These are phyloP conservation scores for Tephrocybe sp. DNA, from an alignment of 768 basidiomycete species.

Conservation along the genomic window DNA sequence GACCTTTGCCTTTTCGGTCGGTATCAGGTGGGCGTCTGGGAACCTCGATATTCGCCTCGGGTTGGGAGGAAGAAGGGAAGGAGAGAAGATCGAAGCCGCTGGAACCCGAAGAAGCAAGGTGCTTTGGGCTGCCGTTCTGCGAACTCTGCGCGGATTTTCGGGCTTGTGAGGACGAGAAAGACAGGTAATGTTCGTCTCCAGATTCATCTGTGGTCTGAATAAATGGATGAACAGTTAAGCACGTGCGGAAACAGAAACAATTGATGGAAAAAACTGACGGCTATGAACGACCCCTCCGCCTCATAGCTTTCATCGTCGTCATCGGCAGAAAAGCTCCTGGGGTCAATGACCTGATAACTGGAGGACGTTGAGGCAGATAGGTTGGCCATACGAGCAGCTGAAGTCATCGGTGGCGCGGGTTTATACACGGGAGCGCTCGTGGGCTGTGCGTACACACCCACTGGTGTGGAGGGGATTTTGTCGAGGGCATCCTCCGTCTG, in stretches of 20 bases:
- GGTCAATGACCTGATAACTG: slow-evolving; percentile 43
- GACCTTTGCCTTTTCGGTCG: slow-evolving; percentile 17
- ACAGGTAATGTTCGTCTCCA: slow-evolving; percentile 26
- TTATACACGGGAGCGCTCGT: slow-evolving; percentile 17
- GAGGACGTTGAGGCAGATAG: slow-evolving; percentile 34
- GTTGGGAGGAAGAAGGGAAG: slow-evolving; percentile 2
- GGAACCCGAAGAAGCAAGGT: slow-evolving; percentile 15
- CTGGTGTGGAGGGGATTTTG: slow-evolving; percentile 20
- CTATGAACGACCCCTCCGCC: slow-evolving; percentile 19
- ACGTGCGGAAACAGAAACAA: slow-evolving; percentile 11
- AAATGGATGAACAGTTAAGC: slow-evolving; percentile 10
- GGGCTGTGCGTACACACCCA: slow-evolving; percentile 14
- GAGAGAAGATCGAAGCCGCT: slow-evolving; percentile 22
- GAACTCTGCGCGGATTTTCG: slow-evolving; percentile 24
- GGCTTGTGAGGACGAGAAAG: slow-evolving; percentile 1
- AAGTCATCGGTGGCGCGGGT: slow-evolving; percentile 27
- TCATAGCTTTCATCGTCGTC: slow-evolving; percentile 33
- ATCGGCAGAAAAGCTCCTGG: slow-evolving; percentile 39
- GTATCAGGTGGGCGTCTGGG: slow-evolving; percentile 20
- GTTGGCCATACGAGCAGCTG: slow-evolving; percentile 31
- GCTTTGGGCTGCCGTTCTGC: slow-evolving; percentile 22
- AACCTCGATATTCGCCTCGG: slow-evolving; percentile 11
- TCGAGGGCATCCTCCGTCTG: slow-evolving; percentile 34
- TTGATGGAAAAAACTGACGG: slow-evolving; percentile 23
- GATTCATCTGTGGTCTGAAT: slow-evolving; percentile 25